Percentiles rank a stretch among this genome's conserved stretches.
These are phyloP conservation scores for Volvox africanus DNA, from an alignment of 139 green algal genomes.

Conservation along the genomic window DNA sequence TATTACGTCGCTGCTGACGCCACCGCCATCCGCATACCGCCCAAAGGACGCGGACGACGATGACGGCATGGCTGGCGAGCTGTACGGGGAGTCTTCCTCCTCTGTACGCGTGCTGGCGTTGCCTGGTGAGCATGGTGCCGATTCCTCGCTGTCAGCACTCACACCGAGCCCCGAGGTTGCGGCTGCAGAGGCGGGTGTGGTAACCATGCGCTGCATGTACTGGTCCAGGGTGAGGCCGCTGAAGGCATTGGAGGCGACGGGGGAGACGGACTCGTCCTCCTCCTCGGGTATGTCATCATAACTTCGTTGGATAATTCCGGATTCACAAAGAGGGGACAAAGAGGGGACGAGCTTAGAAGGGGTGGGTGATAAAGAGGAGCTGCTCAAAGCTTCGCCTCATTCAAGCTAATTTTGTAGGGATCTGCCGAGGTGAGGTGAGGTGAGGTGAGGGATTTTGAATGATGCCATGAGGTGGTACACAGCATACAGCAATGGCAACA, in stretches of 20 bases:
- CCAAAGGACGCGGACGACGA: neutral
- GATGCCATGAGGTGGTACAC: neutral
- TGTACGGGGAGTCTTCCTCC: slow-evolving; percentile 17
- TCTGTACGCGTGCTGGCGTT: slow-evolving; percentile 24
- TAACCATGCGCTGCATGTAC: slow-evolving; percentile 60
- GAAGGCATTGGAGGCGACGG: neutral
- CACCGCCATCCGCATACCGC: neutral
- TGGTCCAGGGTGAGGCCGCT: slow-evolving; percentile 54
- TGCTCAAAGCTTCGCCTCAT: no score
- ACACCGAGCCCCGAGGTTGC: slow-evolving; percentile 52
- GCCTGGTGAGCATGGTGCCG: slow-evolving; percentile 15
- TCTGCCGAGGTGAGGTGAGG: neutral
- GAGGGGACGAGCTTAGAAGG: no score
- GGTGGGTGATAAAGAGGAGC: no score
- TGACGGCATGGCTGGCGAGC: neutral
- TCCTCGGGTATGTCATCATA: slow-evolving; percentile 54
- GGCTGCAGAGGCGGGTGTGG: slow-evolving; percentile 52
- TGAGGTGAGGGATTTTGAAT: neutral
- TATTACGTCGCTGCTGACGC: neutral
- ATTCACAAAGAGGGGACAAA: no score
- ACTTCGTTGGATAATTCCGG: neutral
- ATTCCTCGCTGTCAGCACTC: slow-evolving; percentile 10
- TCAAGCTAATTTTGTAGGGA: no score
- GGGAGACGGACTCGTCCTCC: slow-evolving; percentile 31
- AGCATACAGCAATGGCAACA: neutral